Evolutionary conservation across 2,329 filamentous ascomycete species (phyloP).

Genomic region (Tolypocladium endophyticum): DNA sequence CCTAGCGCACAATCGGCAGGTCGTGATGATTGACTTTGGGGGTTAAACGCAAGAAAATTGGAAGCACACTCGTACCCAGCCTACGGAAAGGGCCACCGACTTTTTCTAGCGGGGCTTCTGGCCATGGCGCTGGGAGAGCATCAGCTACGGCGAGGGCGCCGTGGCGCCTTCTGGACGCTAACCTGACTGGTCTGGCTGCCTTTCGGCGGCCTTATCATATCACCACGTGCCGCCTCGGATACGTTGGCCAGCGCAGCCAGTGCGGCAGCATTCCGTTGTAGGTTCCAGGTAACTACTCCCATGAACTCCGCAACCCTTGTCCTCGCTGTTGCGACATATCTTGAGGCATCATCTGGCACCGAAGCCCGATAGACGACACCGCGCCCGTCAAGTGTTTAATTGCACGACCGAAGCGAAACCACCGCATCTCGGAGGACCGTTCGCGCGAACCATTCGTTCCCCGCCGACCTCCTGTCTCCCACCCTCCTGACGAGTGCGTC

Average conservation of each 20-base stretch:
- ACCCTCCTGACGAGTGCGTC: background rate
- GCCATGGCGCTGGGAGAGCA: too few species aligned
- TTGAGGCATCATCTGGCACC: background rate
- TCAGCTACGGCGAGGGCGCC: too few species aligned
- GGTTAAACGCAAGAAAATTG: background rate
- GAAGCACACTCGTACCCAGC: too few species aligned
- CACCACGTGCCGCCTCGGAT: slow-evolving; percentile 1
- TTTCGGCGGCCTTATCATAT: slow-evolving; percentile 2
- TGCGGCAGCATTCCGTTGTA: background rate
- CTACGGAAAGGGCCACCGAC: too few species aligned
- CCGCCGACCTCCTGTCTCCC: background rate
- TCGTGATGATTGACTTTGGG: background rate
- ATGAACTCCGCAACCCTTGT: background rate
- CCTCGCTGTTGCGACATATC: background rate
- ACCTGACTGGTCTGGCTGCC: too few species aligned
- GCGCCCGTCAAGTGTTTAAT: background rate
- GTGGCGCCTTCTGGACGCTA: too few species aligned
- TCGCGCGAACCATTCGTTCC: background rate
- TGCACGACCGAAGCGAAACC: background rate
- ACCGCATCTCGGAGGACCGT: background rate
- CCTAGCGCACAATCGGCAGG: background rate
- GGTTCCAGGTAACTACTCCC: background rate
- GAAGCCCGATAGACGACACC: background rate
- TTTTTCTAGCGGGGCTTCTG: background rate
- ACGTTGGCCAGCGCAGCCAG: background rate